phyloP scores from a whole-genome alignment of 164 flowering plant species.

The Tetrastigma voinierianum region DNA sequence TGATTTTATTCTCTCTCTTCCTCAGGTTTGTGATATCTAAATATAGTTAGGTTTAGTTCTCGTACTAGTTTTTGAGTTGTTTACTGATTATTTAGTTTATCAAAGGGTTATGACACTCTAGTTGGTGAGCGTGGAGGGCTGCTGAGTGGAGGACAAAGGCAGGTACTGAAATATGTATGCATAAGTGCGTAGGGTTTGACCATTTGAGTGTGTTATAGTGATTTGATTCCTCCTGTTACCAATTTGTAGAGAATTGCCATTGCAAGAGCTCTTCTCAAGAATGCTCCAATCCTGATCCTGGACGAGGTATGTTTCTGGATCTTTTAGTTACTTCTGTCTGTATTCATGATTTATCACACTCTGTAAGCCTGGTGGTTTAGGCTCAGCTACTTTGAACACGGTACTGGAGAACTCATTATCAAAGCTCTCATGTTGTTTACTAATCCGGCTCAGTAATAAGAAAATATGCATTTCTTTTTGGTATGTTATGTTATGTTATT shows the following conservation, averaged over 20 bases:
- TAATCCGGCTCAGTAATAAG: too few species aligned
- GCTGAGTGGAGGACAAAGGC: conserved; percentile 96
- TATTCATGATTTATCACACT: neutral
- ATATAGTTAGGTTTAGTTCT: neutral
- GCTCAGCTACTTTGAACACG: neutral
- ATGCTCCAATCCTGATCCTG: conserved; percentile 88
- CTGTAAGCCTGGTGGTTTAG: neutral
- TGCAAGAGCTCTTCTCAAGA: conserved; percentile 90
- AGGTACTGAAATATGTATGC: conserved; percentile 44
- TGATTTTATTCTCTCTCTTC: conserved; percentile 91
- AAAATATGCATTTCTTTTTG: too few species aligned
- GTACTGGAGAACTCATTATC: neutral
- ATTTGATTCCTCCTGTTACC: conserved; percentile 9
- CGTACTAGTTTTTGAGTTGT: neutral
- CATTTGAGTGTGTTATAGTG: neutral
- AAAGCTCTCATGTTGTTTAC: too few species aligned
- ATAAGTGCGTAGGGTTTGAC: too few species aligned
- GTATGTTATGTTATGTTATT: too few species aligned
- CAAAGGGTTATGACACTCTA: conserved; percentile 86
- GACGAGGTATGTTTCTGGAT: conserved; percentile 62
- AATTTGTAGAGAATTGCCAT: conserved; percentile 88
- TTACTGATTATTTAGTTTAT: conserved; percentile 10
- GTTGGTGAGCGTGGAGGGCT: conserved; percentile 98
- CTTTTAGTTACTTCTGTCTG: neutral
- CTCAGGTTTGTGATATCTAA: conserved; percentile 55